A percentile compares a stretch with the other conserved stretches of the same genome.
These are phyloP conservation scores for Apiospora koreana DNA, from an alignment of 2,329 filamentous ascomycete genomes.

Conservation along the genomic window DNA sequence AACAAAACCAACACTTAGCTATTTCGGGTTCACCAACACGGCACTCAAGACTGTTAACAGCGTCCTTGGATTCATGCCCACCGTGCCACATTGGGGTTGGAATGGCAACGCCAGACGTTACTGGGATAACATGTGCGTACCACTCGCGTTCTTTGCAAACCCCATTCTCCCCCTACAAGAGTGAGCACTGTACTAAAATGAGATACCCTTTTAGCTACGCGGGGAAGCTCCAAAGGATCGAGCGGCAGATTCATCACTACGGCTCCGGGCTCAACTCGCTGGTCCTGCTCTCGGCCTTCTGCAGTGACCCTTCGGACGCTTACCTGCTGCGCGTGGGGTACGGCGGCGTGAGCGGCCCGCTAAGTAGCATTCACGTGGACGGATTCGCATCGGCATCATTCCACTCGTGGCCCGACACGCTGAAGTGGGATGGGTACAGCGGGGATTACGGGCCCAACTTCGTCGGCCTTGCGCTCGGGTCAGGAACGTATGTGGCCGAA, in stretches of 20 bases:
- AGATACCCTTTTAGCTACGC: slow-evolving; percentile 34
- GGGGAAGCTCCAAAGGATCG: slow-evolving; percentile 43
- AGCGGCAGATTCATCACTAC: slow-evolving; percentile 61
- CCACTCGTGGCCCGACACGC: slow-evolving; percentile 56
- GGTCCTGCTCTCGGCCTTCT: slow-evolving; percentile 54
- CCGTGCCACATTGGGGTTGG: slow-evolving; percentile 62
- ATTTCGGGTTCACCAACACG: slow-evolving; percentile 50
- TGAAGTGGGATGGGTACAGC: slow-evolving; percentile 57
- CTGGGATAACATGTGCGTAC: slow-evolving; percentile 54
- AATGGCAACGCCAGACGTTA: slow-evolving; percentile 60
- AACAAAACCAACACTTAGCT: slow-evolving; percentile 23
- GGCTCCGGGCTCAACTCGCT: slow-evolving; percentile 59
- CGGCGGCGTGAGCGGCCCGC: slow-evolving; percentile 52
- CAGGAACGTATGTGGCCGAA: slow-evolving; percentile 50
- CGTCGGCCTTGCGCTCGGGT: slow-evolving; percentile 50
- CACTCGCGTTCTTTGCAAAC: not conserved
- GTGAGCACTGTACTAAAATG: slow-evolving; percentile 6
- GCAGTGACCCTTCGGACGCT: slow-evolving; percentile 43
- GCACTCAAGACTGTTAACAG: slow-evolving; percentile 52
- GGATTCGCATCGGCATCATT: slow-evolving; percentile 58
- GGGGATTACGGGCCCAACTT: slow-evolving; percentile 61
- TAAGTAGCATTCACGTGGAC: slow-evolving; percentile 56
- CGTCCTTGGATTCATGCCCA: slow-evolving; percentile 58
- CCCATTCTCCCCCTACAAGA: not conserved
- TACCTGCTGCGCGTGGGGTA: slow-evolving; percentile 57